Base-by-base conservation (phyloP, 176 grass and related monocot species). In the Lolium rigidum region DNA sequence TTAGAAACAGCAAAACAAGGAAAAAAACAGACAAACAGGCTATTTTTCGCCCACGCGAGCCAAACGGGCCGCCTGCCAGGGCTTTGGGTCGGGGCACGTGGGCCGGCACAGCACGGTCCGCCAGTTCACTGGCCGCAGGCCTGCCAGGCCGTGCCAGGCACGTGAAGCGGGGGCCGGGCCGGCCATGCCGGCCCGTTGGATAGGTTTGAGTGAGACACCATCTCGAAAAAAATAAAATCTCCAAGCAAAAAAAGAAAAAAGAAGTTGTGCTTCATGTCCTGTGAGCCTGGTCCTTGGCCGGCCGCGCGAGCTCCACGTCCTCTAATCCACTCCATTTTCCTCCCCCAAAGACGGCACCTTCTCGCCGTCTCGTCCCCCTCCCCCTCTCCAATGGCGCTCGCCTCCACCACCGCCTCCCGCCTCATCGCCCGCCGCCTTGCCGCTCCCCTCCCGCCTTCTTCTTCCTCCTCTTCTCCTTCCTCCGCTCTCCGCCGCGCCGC, bases 341-440 rank as follows among this genome's bases (percentile, higher is more conserved):
- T 79, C 38, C 39, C 39, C 21, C 3, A 26, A 76, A 76, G 46
- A 54, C 72, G 70, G 72, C 48, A 76, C 72, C 72, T 52, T 48
- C 46, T 49, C 44, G 24, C 21, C 20, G 43, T 26, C 70, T 48
- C 76, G 54, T n/a, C n/a, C n/a, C n/a, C 72, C 50, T 18, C 21
- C n/a, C 25, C 48, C 67, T 71, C 41, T 25, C 50, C 80, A 50
- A 90, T 91, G 89, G 85, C 76, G 89, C 81, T 91, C 69, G 43
- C 85, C 49, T 87, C 80, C 68, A 69, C 84, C 88, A 49, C 76
- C 0, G 38, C 70, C 18, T 58, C 83, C 78, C 70, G 77, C 61
- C 26, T 51, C 70, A 47, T 69, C 26, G 20, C 6, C 78, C 72
- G 72, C 78, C 5, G 72, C 62, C 4, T 82, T 62, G 10, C 70